These are phyloP conservation scores for Trichoderma sp. DNA, from an alignment of 2,329 filamentous ascomycete species.

Conservation along the genomic window DNA sequence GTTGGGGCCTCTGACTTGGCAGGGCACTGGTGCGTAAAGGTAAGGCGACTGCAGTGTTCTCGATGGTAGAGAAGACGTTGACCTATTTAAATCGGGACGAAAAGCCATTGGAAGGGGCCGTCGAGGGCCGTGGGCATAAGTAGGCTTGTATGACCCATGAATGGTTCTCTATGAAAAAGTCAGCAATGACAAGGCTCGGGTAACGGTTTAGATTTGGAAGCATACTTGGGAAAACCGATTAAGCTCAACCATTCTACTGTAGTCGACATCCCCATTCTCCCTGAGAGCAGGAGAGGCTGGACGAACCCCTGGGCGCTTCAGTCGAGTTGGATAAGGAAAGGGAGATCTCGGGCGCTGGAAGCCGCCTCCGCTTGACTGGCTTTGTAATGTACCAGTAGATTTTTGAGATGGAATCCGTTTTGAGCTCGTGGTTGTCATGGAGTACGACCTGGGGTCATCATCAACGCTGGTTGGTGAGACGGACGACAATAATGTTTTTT, in stretches of 20 bases:
- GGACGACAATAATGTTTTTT: slow-evolving; percentile 42
- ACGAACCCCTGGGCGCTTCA: slow-evolving; percentile 52
- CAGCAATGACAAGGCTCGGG: background rate
- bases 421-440: slow-evolving; percentile 52
- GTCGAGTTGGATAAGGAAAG: slow-evolving; percentile 55
- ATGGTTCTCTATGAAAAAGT: slow-evolving; percentile 41
- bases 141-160: slow-evolving; percentile 41
- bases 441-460: slow-evolving; percentile 51
- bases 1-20: slow-evolving; percentile 36
- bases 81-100: slow-evolving; percentile 40
- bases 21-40: slow-evolving; percentile 22
- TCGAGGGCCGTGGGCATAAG: slow-evolving; percentile 35
- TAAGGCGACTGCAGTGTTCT: slow-evolving; percentile 29
- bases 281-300: slow-evolving; percentile 49
- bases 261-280: slow-evolving; percentile 47
- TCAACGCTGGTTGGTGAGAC: slow-evolving; percentile 43
- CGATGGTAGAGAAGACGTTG: slow-evolving; percentile 39
- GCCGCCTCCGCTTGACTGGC: slow-evolving; percentile 40
- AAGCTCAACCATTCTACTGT: slow-evolving; percentile 50
- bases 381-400: slow-evolving; percentile 48
- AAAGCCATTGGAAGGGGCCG: slow-evolving; percentile 39
- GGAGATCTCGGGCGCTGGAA: slow-evolving; percentile 56
- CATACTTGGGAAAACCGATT: slow-evolving; percentile 46
- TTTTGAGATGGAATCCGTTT: slow-evolving; percentile 45
- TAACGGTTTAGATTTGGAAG: background rate